These are phyloP conservation scores for Podospora appendiculata DNA, from an alignment of 495 filamentous ascomycete species.

Conservation along the genomic window DNA sequence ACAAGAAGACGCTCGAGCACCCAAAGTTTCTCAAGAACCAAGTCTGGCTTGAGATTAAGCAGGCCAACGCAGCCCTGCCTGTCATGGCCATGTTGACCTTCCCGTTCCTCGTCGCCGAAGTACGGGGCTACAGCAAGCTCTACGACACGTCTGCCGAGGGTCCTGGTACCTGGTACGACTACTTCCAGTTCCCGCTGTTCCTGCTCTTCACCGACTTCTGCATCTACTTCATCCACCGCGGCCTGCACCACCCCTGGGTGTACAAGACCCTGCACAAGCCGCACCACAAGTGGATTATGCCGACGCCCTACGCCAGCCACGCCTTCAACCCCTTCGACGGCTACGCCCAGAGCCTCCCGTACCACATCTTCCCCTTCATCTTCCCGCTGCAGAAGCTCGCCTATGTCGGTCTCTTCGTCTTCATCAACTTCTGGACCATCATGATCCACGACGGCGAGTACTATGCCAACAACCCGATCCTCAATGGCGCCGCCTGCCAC, in stretches of 20 bases:
- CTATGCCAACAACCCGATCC: conserved; percentile 74
- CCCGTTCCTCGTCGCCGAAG: conserved; percentile 76
- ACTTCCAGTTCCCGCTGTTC: conserved; percentile 86
- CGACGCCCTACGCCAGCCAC: conserved; percentile 83
- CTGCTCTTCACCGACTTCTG: conserved; percentile 84
- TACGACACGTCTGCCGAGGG: conserved; percentile 71
- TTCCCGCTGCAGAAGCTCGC: conserved; percentile 90
- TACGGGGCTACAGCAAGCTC: conserved; percentile 78
- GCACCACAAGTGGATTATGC: conserved; percentile 99
- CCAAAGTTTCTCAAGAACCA: conserved; percentile 96
- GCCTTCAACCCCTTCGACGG: conserved; percentile 96
- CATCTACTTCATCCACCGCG: conserved; percentile 95
- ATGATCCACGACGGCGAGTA: conserved; percentile 98
- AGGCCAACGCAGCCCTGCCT: conserved; percentile 68
- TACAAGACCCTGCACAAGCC: conserved; percentile 93
- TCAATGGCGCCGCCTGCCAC: conserved; percentile 95
- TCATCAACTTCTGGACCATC: conserved; percentile 97
- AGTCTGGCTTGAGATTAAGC: conserved; percentile 75
- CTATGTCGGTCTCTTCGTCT: conserved; percentile 77
- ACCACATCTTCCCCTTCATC: conserved; percentile 89
- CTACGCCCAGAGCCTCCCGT: conserved; percentile 84
- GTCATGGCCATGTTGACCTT: conserved; percentile 77
- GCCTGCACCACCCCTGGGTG: conserved; percentile 70
- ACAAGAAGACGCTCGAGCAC: conserved; percentile 81
- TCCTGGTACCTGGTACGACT: conserved; percentile 68